These are phyloP conservation scores for Sarcomyxa edulis DNA, from an alignment of 768 basidiomycete genomes.

Conservation along the genomic window DNA sequence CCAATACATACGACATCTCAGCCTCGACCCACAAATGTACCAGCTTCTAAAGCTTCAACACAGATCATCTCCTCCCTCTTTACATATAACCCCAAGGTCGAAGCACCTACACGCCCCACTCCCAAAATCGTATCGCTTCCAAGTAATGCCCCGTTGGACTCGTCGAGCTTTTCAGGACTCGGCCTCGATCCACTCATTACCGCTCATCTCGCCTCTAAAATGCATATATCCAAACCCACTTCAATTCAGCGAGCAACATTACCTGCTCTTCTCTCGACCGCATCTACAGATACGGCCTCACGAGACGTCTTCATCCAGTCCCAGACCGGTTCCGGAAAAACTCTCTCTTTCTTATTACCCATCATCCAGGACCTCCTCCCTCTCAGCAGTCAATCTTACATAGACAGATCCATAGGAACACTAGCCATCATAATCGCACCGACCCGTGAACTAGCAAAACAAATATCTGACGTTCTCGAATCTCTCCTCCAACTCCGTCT, in stretches of 20 bases:
- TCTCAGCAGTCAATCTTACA: constrained; percentile 83
- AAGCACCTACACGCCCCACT: constrained; percentile 26
- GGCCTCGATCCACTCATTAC: constrained; percentile 80
- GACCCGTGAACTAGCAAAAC: constrained; percentile 92
- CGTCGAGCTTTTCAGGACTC: constrained; percentile 76
- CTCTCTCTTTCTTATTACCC: constrained; percentile 87
- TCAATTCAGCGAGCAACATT: constrained; percentile 85
- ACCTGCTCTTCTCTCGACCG: constrained; percentile 35
- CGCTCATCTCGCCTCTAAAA: constrained; percentile 72
- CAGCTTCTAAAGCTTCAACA: no score
- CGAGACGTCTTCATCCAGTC: constrained; percentile 92
- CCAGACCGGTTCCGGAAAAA: constrained; percentile 97
- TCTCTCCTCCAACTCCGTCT: constrained; percentile 72
- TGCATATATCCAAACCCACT: constrained; percentile 82
- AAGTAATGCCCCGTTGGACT: constrained; percentile 82
- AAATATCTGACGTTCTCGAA: constrained; percentile 94
- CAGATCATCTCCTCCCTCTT: constrained; percentile 89
- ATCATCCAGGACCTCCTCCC: constrained; percentile 94
- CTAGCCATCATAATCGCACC: constrained; percentile 93
- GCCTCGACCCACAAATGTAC: no score
- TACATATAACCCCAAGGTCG: constrained; percentile 72
- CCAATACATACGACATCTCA: constrained; percentile 18
- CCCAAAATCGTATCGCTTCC: constrained; percentile 36
- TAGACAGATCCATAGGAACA: constrained; percentile 92
- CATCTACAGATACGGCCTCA: constrained; percentile 28